phyloP scores from a whole-genome alignment of 2,329 filamentous ascomycete species.

The Hymenoscyphus fructigenus region DNA sequence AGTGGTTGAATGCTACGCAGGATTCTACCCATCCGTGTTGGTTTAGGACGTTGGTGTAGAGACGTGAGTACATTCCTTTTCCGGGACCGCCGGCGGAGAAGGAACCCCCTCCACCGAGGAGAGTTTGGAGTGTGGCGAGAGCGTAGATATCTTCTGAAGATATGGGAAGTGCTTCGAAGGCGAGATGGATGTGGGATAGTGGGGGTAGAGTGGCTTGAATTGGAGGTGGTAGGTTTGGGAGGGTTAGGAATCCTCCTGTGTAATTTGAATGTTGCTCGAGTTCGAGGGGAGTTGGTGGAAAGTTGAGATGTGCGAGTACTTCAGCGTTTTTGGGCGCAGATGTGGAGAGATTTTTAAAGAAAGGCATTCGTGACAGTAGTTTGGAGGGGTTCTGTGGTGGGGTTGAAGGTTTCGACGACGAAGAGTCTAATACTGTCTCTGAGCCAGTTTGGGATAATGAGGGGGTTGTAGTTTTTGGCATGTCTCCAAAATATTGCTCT shows the following conservation, averaged over 20 bases:
- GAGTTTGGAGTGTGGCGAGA: conserved; percentile 89
- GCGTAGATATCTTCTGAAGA: conserved; percentile 92
- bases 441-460: conserved; percentile 55
- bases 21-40: conserved; percentile 97
- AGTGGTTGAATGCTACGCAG: conserved; percentile 95
- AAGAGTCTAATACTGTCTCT: conserved; percentile 48
- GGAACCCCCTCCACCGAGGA: conserved; percentile 92
- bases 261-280: conserved; percentile 72
- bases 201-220: conserved; percentile 73
- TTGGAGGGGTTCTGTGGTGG: conserved; percentile 51
- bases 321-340: conserved; percentile 64
- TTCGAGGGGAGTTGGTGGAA: conserved; percentile 50
- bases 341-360: conserved; percentile 85
- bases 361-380: conserved; percentile 79
- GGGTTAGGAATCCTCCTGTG: conserved; percentile 87
- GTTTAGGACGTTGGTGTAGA: conserved; percentile 97
- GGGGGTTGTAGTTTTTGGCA: conserved; percentile 59
- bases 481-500: conserved; percentile 87
- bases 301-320: conserved; percentile 47
- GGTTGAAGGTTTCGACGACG: conserved; percentile 41
- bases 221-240: conserved; percentile 77
- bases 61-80: conserved; percentile 97
- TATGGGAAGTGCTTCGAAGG: conserved; percentile 92
- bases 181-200: conserved; percentile 90
- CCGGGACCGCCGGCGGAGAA: conserved; percentile 96